These are phyloP conservation scores for Phtheirospermum japonicum DNA, from an alignment of 257 asterid species.

Conservation along the genomic window DNA sequence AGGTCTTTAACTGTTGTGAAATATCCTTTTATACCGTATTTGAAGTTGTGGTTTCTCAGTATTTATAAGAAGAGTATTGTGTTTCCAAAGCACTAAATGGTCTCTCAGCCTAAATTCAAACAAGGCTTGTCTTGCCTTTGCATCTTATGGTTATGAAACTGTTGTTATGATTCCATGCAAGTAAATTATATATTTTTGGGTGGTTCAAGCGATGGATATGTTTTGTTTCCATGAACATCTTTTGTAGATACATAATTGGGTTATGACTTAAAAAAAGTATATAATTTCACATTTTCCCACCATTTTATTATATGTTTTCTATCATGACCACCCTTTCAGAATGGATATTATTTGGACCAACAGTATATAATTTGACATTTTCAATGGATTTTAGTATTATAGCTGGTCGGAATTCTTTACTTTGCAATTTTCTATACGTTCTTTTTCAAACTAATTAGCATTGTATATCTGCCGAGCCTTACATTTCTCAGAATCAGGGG, in stretches of 20 bases:
- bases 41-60: slow-evolving; percentile 44
- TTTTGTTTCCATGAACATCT: slow-evolving; percentile 31
- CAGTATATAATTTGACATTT: too few relatives aligned
- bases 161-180: slow-evolving; percentile 41
- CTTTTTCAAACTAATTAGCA: too few relatives aligned
- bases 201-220: slow-evolving; percentile 38
- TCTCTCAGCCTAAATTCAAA: slow-evolving; percentile 29
- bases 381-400: too few relatives aligned
- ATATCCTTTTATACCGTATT: slow-evolving; percentile 25
- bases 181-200: slow-evolving; percentile 40
- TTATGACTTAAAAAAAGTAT: too few relatives aligned
- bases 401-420: too few relatives aligned
- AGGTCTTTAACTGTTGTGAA: slow-evolving; percentile 49
- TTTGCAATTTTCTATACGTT: too few relatives aligned
- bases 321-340: too few relatives aligned
- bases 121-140: slow-evolving; percentile 29
- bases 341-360: too few relatives aligned
- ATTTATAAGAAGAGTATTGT: slow-evolving; percentile 39
- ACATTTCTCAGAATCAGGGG: too few relatives aligned
- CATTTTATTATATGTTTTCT: too few relatives aligned
- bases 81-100: slow-evolving; percentile 35
- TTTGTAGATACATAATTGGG: slow-evolving; percentile 32
- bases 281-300: too few relatives aligned
- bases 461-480: too few relatives aligned
- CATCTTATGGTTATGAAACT: slow-evolving; percentile 33